A percentile compares a stretch with the other conserved stretches of the same genome.
Evolutionary conservation across 2,329 filamentous ascomycete species (phyloP).

Genomic region (Penicillium griseofulvum): DNA sequence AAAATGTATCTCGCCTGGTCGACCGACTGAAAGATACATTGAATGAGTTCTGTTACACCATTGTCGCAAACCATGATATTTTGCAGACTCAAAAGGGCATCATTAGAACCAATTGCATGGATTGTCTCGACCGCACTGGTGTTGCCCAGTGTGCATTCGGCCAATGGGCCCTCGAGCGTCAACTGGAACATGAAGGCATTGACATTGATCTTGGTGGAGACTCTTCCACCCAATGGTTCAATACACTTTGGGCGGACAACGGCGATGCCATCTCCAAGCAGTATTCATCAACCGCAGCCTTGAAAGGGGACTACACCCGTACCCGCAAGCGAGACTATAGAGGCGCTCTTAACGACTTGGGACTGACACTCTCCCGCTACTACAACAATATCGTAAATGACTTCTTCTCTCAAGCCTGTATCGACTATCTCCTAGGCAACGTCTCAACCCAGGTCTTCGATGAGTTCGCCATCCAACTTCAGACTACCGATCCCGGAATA

Average conservation of each 20-base stretch:
- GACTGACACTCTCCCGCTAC: slow-evolving; percentile 73
- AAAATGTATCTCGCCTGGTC: slow-evolving; percentile 82
- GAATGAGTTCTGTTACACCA: slow-evolving; percentile 68
- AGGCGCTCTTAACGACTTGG: slow-evolving; percentile 86
- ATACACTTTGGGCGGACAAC: slow-evolving; percentile 95
- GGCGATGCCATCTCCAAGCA: slow-evolving; percentile 94
- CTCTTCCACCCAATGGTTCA: slow-evolving; percentile 87
- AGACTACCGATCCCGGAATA: slow-evolving; percentile 85
- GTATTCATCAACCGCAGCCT: slow-evolving; percentile 89
- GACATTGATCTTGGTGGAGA: slow-evolving; percentile 72
- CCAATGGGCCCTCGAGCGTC: slow-evolving; percentile 74
- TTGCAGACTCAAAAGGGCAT: slow-evolving; percentile 65
- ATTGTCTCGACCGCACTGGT: slow-evolving; percentile 93
- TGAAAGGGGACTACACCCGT: slow-evolving; percentile 95
- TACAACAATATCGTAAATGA: slow-evolving; percentile 93
- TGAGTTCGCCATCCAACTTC: slow-evolving; percentile 92
- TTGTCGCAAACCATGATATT: slow-evolving; percentile 49
- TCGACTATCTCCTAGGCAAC: slow-evolving; percentile 90
- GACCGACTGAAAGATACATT: slow-evolving; percentile 67
- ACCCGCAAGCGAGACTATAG: slow-evolving; percentile 87
- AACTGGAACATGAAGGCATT: slow-evolving; percentile 73
- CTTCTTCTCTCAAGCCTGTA: slow-evolving; percentile 91
- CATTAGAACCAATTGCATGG: slow-evolving; percentile 97
- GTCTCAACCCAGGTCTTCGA: slow-evolving; percentile 82
- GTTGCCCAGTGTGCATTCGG: slow-evolving; percentile 92